phyloP scores from a whole-genome alignment of 2,329 filamentous ascomycete genomes.

The Fusarium transvaalense region DNA sequence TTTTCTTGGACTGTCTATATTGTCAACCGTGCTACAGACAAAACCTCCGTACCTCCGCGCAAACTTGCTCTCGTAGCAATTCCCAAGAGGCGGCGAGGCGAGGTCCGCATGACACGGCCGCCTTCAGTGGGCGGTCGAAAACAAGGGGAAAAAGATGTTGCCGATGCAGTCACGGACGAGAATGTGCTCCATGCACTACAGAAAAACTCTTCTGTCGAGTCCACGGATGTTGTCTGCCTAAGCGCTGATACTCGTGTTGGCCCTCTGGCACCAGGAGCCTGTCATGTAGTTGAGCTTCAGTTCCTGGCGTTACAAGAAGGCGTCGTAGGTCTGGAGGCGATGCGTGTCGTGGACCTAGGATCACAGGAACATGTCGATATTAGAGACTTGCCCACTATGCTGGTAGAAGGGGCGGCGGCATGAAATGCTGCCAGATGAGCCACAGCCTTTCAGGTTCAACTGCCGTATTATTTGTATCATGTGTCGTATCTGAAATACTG shows the following conservation, averaged over 20 bases:
- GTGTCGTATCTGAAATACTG: constrained; percentile 43
- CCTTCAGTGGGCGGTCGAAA: constrained; percentile 62
- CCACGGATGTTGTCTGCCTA: constrained; percentile 77
- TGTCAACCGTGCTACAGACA: constrained; percentile 74
- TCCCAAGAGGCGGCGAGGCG: constrained; percentile 72
- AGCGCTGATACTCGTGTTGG: constrained; percentile 81
- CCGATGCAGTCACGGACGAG: constrained; percentile 78
- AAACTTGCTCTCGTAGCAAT: constrained; percentile 79
- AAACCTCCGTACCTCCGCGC: constrained; percentile 61
- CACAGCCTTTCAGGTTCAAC: constrained; percentile 12
- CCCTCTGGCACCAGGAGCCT: constrained; percentile 77
- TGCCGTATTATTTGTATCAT: constrained; percentile 38
- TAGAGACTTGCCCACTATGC: constrained; percentile 76
- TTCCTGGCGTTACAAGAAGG: constrained; percentile 78
- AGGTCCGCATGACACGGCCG: constrained; percentile 65
- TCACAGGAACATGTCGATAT: constrained; percentile 84
- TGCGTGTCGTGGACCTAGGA: constrained; percentile 78
- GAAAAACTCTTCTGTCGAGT: constrained; percentile 71
- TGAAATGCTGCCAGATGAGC: constrained; percentile 26
- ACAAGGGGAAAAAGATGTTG: constrained; percentile 59
- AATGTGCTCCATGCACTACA: constrained; percentile 79
- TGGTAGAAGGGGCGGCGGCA: constrained; percentile 60
- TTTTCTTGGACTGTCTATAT: constrained; percentile 82
- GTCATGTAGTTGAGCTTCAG: constrained; percentile 78
- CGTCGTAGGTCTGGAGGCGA: constrained; percentile 76